Percentiles rank a stretch among this genome's conserved stretches.
phyloP scores from a whole-genome alignment of 2,329 filamentous ascomycete species.

The Fusarium pininemorale region DNA sequence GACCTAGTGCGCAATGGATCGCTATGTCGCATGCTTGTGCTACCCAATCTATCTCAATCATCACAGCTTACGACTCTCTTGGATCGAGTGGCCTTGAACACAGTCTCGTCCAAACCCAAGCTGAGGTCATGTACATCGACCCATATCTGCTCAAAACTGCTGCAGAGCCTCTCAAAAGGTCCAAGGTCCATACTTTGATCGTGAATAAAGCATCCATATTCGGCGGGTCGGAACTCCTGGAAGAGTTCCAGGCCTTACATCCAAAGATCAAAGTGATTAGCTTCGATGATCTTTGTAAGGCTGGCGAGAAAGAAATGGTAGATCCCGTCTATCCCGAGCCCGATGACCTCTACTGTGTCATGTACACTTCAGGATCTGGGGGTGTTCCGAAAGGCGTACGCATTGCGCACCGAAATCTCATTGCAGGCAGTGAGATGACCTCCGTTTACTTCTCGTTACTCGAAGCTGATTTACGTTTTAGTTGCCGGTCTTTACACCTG shows the following conservation, averaged over 20 bases:
- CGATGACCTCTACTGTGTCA: conserved; percentile 82
- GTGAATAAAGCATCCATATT: conserved; percentile 68
- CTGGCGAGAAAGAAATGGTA: conserved; percentile 71
- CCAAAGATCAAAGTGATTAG: conserved; percentile 62
- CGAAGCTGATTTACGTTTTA: conserved; percentile 1
- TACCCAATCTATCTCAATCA: conserved; percentile 88
- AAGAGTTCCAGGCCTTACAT: conserved; percentile 65
- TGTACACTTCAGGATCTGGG: conserved; percentile 89
- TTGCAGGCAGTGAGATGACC: conserved; percentile 65
- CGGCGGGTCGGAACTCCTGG: conserved; percentile 58
- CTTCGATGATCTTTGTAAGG: conserved; percentile 60
- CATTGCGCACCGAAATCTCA: conserved; percentile 81
- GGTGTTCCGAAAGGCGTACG: conserved; percentile 89
- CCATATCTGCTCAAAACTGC: conserved; percentile 75
- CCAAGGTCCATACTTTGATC: conserved; percentile 65
- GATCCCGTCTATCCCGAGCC: conserved; percentile 75
- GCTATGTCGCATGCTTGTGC: conserved; percentile 79
- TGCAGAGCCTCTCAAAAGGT: conserved; percentile 62
- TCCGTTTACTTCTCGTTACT: no score
- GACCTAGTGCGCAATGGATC: conserved; percentile 79
- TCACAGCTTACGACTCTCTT: conserved; percentile 93
- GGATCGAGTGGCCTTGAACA: conserved; percentile 85
- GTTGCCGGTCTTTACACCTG: conserved; percentile 82
- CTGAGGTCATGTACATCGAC: conserved; percentile 86
- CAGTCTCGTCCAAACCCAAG: conserved; percentile 83